These are phyloP conservation scores for Trichoderma sp. DNA, from an alignment of 2,329 filamentous ascomycete species.

Conservation along the genomic window DNA sequence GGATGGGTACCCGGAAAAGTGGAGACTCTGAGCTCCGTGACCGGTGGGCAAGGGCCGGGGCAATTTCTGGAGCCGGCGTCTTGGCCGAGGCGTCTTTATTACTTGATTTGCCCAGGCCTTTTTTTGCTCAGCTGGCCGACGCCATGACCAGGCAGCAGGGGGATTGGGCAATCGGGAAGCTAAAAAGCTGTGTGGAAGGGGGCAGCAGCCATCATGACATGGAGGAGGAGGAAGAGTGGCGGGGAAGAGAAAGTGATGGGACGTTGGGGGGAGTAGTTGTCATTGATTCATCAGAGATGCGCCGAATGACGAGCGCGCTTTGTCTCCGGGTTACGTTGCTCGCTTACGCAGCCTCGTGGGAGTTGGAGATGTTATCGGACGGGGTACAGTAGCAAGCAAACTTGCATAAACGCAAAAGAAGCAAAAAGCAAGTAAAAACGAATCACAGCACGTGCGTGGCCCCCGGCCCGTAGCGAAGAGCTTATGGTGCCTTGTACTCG, in stretches of 20 bases:
- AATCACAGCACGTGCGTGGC: not conserved
- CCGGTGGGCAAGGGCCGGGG: slow-evolving; percentile 4
- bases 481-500: not conserved
- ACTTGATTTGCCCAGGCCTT: not conserved
- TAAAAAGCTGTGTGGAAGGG: not conserved
- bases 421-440: not conserved
- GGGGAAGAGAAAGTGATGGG: not conserved
- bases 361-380: not conserved
- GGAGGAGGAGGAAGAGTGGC: not conserved
- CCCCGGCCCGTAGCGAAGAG: slow-evolving; percentile 5
- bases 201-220: not conserved
- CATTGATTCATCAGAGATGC: not conserved
- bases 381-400: not conserved
- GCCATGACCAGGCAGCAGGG: not conserved
- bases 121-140: not conserved
- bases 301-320: not conserved
- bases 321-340: slow-evolving; percentile 11
- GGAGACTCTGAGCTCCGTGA: slow-evolving; percentile 7
- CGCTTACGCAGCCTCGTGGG: slow-evolving; percentile 12
- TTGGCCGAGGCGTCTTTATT: not conserved
- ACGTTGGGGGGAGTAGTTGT: not conserved
- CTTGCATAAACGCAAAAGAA: not conserved
- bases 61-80: not conserved
- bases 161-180: not conserved
- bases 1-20: slow-evolving; percentile 18